Evolutionary conservation across 257 asterid genomes (phyloP).

Genomic region (Solanum megistacrolobum): DNA sequence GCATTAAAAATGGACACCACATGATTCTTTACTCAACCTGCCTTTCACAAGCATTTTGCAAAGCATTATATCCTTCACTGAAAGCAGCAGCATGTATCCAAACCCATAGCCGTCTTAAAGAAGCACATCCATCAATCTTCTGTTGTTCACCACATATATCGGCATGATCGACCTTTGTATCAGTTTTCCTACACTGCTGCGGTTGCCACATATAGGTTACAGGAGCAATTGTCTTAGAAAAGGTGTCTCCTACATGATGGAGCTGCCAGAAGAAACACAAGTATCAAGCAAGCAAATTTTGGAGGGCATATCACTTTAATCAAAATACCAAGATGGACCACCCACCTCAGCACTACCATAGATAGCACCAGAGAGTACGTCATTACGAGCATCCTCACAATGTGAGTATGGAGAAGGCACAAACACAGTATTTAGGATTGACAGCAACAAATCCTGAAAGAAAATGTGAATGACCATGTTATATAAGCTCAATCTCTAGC

Average conservation of each 20-base stretch:
- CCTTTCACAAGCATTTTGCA: conserved; percentile 43
- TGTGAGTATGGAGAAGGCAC: conserved; percentile 40
- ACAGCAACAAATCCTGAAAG: conserved; percentile 47
- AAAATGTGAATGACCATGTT: background rate
- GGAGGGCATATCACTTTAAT: background rate
- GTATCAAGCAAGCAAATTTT: conserved; percentile 1
- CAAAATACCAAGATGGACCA: background rate
- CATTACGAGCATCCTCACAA: conserved; percentile 25
- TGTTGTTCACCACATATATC: conserved; percentile 14
- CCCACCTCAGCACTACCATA: conserved; percentile 73
- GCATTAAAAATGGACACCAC: background rate
- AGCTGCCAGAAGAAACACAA: conserved; percentile 40
- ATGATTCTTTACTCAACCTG: conserved; percentile 25
- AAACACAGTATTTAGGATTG: conserved; percentile 37
- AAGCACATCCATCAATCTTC: conserved; percentile 7
- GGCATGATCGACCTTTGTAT: conserved; percentile 6
- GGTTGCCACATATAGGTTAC: conserved; percentile 87
- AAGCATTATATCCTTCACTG: conserved; percentile 56
- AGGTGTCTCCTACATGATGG: conserved; percentile 35
- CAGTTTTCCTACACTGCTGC: background rate
- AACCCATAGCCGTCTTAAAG: conserved; percentile 54
- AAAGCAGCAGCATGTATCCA: conserved; percentile 88
- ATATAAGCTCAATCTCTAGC: background rate
- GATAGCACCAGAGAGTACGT: conserved; percentile 42
- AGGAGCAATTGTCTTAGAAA: conserved; percentile 50